Conservation (phyloP, 345 rosid species). For the Xanthoceras sorbifolium region DNA sequence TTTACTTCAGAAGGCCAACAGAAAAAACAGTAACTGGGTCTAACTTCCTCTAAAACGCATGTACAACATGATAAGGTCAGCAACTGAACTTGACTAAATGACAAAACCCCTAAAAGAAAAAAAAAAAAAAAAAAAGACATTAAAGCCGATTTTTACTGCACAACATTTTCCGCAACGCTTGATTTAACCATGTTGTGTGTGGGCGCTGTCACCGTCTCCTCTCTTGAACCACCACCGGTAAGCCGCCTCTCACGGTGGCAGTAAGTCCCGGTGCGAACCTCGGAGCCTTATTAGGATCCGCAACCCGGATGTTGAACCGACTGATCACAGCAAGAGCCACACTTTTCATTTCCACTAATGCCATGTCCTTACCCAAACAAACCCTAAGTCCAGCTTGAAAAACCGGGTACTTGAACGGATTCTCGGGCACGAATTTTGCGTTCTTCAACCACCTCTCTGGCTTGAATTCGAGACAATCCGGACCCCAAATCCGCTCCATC, state of each 20-base stretch:
- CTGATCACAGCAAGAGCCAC: constrained; percentile 47
- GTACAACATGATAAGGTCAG: no score
- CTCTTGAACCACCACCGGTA: constrained; percentile 52
- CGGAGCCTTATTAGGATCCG: constrained; percentile 27
- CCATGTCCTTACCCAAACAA: constrained; percentile 71
- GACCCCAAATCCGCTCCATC: constrained; percentile 58
- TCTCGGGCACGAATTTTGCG: constrained; percentile 36
- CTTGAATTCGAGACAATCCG: constrained; percentile 45
- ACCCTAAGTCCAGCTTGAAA: constrained; percentile 69
- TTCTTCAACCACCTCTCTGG: constrained; percentile 56
- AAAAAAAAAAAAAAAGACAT: no score
- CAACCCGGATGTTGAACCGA: constrained; percentile 40
- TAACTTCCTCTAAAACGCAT: no score
- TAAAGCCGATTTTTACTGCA: no score
- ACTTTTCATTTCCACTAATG: constrained; percentile 57
- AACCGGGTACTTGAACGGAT: constrained; percentile 57
- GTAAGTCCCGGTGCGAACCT: constrained; percentile 77
- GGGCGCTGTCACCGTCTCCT: constrained; percentile 12
- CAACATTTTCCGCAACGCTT: not conserved
- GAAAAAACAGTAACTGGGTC: no score
- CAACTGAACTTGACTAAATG: no score
- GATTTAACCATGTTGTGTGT: not conserved
- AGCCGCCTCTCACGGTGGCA: constrained; percentile 75
- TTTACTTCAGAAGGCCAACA: no score
- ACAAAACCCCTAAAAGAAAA: no score